Percentiles rank a stretch among this genome's conserved stretches.
phyloP scores from a whole-genome alignment of 75 land plant species.

The Ceratopteris richardii region DNA sequence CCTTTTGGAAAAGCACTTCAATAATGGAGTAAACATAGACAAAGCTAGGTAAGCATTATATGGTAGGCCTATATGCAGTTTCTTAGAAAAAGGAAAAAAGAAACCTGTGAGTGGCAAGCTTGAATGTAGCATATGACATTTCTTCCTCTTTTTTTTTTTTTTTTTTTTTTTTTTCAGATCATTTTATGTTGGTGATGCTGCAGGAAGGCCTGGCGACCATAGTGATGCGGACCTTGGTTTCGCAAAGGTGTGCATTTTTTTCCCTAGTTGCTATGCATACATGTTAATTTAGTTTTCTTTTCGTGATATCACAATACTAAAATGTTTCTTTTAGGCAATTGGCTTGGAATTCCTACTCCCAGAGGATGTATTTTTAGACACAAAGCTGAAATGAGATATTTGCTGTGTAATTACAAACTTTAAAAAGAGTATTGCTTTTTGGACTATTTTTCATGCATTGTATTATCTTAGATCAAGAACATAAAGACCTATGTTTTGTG shows the following conservation, averaged over 20 bases:
- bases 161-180: constrained; percentile 58
- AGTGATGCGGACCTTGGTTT: constrained; percentile 91
- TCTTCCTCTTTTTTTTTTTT: too few relatives aligned
- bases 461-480: too few relatives aligned
- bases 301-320: neutral
- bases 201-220: constrained; percentile 80
- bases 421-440: too few relatives aligned
- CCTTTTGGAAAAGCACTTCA: constrained; percentile 70
- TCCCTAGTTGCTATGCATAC: too few relatives aligned
- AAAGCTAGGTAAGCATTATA: constrained; percentile 49
- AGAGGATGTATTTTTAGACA: constrained; percentile 22
- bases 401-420: too few relatives aligned
- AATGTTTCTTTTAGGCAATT: constrained; percentile 15
- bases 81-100: neutral
- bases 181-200: constrained; percentile 99
- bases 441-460: too few relatives aligned
- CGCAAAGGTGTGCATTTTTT: constrained; percentile 49
- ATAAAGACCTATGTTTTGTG: too few relatives aligned
- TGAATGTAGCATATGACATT: too few relatives aligned
- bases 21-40: constrained; percentile 65
- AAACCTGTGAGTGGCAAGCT: too few relatives aligned
- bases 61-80: too few relatives aligned
- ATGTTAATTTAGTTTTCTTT: too few relatives aligned
- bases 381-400: too few relatives aligned
- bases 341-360: constrained; percentile 21